Evolutionary conservation across 2,329 filamentous ascomycete species (phyloP), one percentile per base, ranked within the genome.

Genomic region (Verticillium isaacii): DNA sequence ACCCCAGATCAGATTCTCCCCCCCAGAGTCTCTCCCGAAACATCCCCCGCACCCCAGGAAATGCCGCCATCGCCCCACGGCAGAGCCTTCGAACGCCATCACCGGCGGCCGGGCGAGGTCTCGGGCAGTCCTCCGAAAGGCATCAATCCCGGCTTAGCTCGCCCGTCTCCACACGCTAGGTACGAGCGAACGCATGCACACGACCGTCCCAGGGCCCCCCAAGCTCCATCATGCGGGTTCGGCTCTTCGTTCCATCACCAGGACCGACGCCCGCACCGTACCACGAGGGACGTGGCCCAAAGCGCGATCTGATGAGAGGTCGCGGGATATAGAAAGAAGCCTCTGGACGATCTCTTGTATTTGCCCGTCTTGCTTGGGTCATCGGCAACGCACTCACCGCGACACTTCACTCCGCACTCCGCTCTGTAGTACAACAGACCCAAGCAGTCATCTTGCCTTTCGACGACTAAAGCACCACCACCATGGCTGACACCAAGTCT

Each of bases 21-120:
- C 45, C 45, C 45, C 45, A 52, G 45, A 25, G 11, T 52, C 11
- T 23, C 56, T 9, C 17, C 56, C 56, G 56, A 58, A 58, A 58
- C 11, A 36, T 58, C 56, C 56, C 56, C 56, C 56, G 56, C 56
- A 25, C 56, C 25, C 56, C 56, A 58, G 34, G 34, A 29, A 41
- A 17, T 11, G 11, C n/a, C 45, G 45, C 45, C 45, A 52, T 52
- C 45, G 5, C 36, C 41, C 56, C 56, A 58, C 36, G 37, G 5
- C 17, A 11, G 23, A 41, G 56, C 5, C 23, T 5, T 29, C 23
- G 9, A 29, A 15, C 19, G 25, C 19, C 56, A 37, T 19, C 23
- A 2, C 56, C 56, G 56, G 56, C n/a, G 36, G 36, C 34, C 56
- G 56, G 56, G 19, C 36, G 15, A 58, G 25, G 34, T 58, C 56